Percentiles rank a stretch among this genome's conserved stretches.
Evolutionary conservation across 2,329 filamentous ascomycete species (phyloP).

Genomic region (Chrysosphaeria jannelii): DNA sequence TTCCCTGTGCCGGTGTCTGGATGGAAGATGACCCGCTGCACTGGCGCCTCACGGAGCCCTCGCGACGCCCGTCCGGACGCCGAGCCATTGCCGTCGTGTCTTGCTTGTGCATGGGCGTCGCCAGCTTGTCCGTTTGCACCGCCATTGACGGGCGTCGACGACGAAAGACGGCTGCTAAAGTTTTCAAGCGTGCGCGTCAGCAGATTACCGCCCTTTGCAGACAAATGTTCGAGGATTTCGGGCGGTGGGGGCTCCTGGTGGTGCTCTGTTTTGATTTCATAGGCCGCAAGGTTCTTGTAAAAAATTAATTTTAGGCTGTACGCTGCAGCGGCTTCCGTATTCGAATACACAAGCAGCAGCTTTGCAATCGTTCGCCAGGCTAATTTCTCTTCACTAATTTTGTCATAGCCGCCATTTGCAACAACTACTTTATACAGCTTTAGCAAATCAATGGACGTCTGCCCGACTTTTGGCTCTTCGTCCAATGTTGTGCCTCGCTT

Average conservation of each 20-base stretch:
- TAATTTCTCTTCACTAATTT: slow-evolving; percentile 54
- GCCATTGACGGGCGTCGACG: slow-evolving; percentile 15
- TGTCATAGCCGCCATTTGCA: slow-evolving; percentile 58
- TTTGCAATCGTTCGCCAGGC: slow-evolving; percentile 57
- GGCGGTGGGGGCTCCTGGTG: slow-evolving; percentile 59
- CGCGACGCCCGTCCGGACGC: slow-evolving; percentile 26
- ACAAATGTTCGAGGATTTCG: slow-evolving; percentile 66
- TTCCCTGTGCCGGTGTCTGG: slow-evolving; percentile 40
- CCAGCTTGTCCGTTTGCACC: not conserved
- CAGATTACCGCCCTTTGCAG: slow-evolving; percentile 58
- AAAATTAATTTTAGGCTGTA: slow-evolving; percentile 70
- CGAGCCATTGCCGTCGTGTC: too few relatives aligned
- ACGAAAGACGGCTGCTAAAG: slow-evolving; percentile 17
- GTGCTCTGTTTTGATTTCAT: slow-evolving; percentile 54
- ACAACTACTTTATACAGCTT: slow-evolving; percentile 54
- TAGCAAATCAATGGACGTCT: slow-evolving; percentile 43
- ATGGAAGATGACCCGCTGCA: slow-evolving; percentile 60
- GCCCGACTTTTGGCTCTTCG: slow-evolving; percentile 51
- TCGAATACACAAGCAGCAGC: slow-evolving; percentile 43
- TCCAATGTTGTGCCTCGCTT: slow-evolving; percentile 56
- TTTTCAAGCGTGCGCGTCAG: slow-evolving; percentile 53
- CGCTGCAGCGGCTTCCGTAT: slow-evolving; percentile 53
- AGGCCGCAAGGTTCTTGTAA: slow-evolving; percentile 69
- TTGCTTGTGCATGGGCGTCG: too few relatives aligned
- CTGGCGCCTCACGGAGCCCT: slow-evolving; percentile 52